A percentile compares a stretch with the other conserved stretches of the same genome.
These are phyloP conservation scores for Spatholobus suberectus DNA, from an alignment of 306 rosid species.

Conservation along the genomic window DNA sequence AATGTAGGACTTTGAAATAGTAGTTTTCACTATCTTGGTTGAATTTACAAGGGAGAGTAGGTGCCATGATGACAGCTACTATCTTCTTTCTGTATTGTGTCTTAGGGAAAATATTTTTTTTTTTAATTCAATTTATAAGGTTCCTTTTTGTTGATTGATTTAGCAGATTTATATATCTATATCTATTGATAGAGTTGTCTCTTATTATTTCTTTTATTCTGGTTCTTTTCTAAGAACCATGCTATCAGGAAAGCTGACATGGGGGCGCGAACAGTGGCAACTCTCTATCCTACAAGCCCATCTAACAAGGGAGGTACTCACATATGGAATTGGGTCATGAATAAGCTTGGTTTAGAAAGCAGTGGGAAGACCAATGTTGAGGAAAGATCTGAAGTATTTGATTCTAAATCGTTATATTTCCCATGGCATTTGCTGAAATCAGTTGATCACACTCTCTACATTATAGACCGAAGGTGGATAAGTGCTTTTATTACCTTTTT, in stretches of 20 bases:
- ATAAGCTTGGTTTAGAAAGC: slow-evolving; percentile 68
- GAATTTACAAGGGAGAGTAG: slow-evolving; percentile 8
- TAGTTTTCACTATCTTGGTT: not conserved
- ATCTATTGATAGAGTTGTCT: slow-evolving; percentile 24
- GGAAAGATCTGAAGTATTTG: slow-evolving; percentile 58
- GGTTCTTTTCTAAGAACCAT: slow-evolving; percentile 74
- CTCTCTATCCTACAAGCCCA: slow-evolving; percentile 64
- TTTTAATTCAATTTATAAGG: not conserved
- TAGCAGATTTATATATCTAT: not conserved
- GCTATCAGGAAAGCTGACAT: slow-evolving; percentile 92
- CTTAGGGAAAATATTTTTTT: not conserved
- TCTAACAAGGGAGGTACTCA: slow-evolving; percentile 49
- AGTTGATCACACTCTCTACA: slow-evolving; percentile 59
- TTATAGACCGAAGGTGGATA: slow-evolving; percentile 73
- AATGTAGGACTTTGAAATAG: not conserved
- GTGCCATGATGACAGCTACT: slow-evolving; percentile 9
- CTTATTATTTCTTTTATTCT: slow-evolving; percentile 41
- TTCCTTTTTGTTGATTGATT: not conserved
- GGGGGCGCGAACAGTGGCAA: slow-evolving; percentile 67
- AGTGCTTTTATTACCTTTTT: slow-evolving; percentile 17
- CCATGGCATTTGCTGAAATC: slow-evolving; percentile 94
- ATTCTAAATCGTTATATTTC: slow-evolving; percentile 59
- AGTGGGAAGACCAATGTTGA: slow-evolving; percentile 43
- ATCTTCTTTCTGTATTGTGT: not conserved
- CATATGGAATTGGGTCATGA: slow-evolving; percentile 72